A percentile compares a stretch with the other conserved stretches of the same genome.
These are phyloP conservation scores for Rhizomucor pusillus DNA, from an alignment of 371 early-diverging fungal species.

Conservation along the genomic window DNA sequence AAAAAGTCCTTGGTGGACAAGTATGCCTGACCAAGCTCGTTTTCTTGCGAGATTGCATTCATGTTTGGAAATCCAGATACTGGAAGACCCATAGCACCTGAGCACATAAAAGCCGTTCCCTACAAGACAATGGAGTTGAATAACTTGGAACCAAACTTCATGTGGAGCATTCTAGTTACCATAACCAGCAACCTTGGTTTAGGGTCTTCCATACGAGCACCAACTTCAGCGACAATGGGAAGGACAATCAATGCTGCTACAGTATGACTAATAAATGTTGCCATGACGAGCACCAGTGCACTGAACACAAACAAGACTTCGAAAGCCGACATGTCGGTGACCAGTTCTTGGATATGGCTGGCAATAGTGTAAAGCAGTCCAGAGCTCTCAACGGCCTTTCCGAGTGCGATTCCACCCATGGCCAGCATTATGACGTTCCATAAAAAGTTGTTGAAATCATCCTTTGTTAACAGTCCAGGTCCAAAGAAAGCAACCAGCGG, in stretches of 20 bases:
- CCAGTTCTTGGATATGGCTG: conserved; percentile 54
- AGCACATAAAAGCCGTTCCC: conserved; percentile 75
- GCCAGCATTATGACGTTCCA: conserved; percentile 86
- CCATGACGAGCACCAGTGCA: conserved; percentile 69
- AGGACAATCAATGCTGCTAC: conserved; percentile 86
- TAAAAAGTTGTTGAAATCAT: conserved; percentile 78
- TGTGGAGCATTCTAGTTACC: conserved; percentile 28
- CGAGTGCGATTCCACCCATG: conserved; percentile 85
- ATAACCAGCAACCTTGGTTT: conserved; percentile 90
- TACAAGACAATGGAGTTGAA: conserved; percentile 1
- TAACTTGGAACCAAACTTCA: not conserved
- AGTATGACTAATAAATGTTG: conserved; percentile 95
- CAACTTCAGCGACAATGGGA: conserved; percentile 80
- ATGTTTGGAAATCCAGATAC: conserved; percentile 85
- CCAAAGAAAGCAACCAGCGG: conserved; percentile 83
- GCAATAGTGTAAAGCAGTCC: conserved; percentile 81
- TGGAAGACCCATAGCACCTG: conserved; percentile 83
- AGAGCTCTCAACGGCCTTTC: conserved; percentile 77
- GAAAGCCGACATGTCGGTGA: conserved; percentile 67
- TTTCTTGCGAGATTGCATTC: conserved; percentile 78
- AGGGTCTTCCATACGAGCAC: conserved; percentile 71
- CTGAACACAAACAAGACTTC: conserved; percentile 69
- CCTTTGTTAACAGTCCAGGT: conserved; percentile 73
- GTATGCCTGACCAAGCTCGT: conserved; percentile 70
- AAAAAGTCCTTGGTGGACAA: conserved; percentile 72